Base-by-base conservation (phyloP, 768 basidiomycete species). In the Suillus lakei region DNA sequence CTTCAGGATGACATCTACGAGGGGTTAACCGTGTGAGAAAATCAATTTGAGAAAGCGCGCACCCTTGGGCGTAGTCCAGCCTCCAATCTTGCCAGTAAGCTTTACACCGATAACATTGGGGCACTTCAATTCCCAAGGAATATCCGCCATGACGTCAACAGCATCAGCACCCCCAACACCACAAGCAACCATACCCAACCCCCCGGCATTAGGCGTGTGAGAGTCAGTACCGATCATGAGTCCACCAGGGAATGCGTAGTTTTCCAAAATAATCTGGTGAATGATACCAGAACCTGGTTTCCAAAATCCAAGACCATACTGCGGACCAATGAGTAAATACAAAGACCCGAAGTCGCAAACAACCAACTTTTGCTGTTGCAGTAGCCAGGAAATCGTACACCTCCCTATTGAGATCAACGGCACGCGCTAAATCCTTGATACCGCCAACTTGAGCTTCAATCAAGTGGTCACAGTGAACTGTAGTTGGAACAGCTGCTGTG, bases 151-250 rank as follows among this genome's bases (percentile, higher is more conserved):
- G 70, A 99, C 98, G 71, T 99, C 98, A 73, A 99, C 97, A 39
- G 98, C 97, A 74, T 99, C 97, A 60, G 97, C 97, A 83, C 98
- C 98, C 75, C 98, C 98, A 70, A 99, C 98, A 87, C 98, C 98
- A 79, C 97, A 97, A 54, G 97, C 97, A 78, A 98, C 85, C 98
- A 99, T 99, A 71, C 96, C 98, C 71, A 99, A 90, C 85, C 98
- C 98, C 78, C 98, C 98, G 67, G 98, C 98, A 76, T 99, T 99
- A 58, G 98, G 98, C 8, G 98, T 98, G 82, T 99, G 96, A 38
- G 97, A 99, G 83, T 99, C 98, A 64, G 97, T 99, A 78, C 98
- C 98, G 72, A 99, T 98, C 97, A 99, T 99, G 66, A 99, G 86
- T 74, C 96, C 94, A 83, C 97, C 97, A 62, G 97, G 97, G 89